Evolutionary conservation across 148 eudicot genomes (phyloP), one percentile per base, ranked within the genome.

Genomic region (Silene uniflora): DNA sequence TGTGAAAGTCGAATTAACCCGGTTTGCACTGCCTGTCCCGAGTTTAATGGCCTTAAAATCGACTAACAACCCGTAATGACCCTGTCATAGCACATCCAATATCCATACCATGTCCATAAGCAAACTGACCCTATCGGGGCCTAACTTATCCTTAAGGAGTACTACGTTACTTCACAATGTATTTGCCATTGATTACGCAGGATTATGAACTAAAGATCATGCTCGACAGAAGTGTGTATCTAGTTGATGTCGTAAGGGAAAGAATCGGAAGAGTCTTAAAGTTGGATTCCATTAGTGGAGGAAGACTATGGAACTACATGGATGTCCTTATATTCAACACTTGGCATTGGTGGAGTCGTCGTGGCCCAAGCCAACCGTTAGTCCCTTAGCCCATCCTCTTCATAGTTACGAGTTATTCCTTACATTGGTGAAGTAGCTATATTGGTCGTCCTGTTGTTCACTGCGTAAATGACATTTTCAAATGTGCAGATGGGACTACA

Each of bases 321-420:
- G 97, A 95, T 75, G 73, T 88, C 81, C 86, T 95, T 60, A 80
- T 95, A 54, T 95, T 95, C 83, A 95, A 95, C 81, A 92, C 97
- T 11, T 95, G 97, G 97, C 98, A 92, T 75, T 95, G 98, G 98
- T 95, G 98, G 98, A 84, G 83, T 60, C 97, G 98, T 3, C 85
- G 96, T 62, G 98, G 97, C 8, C 76, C 89, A 0, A 27, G 86
- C 1, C 98, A 95, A 86, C 97, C 96, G 98, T 95, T 16, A 62
- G 92, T 88, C 44, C 22, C 52, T 17, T 32, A 39, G 7, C 55
- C 35, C 39, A 4, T 47, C 63, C 39, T 25, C 58, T 52, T 10
- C 56, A 49, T 49, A 1, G 2, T 49, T 49, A 49, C 55, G 17
- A 10, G 13, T 14, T 12, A 14, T 49, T 29, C 1, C 32, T 29